phyloP scores from a whole-genome alignment of 352 stramenopile genomes.

The Globisporangium acanthophoron region DNA sequence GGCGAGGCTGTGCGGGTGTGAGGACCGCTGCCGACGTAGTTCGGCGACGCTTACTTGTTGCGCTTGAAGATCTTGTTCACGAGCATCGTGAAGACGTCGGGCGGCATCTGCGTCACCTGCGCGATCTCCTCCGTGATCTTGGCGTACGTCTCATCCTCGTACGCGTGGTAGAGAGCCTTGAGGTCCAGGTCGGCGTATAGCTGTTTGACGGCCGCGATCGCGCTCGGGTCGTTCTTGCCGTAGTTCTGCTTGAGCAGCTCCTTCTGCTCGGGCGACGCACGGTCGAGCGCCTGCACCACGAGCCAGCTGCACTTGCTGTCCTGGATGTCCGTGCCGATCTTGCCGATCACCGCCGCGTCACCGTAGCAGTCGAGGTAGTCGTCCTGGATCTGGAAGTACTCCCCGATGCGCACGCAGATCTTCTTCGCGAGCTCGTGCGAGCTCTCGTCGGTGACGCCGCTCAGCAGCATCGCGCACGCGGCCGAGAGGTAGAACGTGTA shows the following conservation, averaged over 20 bases:
- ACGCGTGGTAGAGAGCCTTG: conserved; percentile 82
- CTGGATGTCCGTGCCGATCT: conserved; percentile 98
- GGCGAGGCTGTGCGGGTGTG: not conserved
- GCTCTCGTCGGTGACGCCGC: conserved; percentile 72
- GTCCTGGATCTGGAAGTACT: conserved; percentile 99
- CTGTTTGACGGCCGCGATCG: conserved; percentile 89
- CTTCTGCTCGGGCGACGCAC: conserved; percentile 67
- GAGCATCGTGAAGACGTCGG: conserved; percentile 91
- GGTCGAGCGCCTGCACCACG: conserved; percentile 91
- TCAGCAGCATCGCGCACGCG: conserved; percentile 88
- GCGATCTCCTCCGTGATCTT: conserved; percentile 77
- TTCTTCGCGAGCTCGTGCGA: conserved; percentile 84
- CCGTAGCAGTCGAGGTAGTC: conserved; percentile 99
- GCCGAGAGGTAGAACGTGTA: conserved; percentile 99
- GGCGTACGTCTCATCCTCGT: conserved; percentile 92
- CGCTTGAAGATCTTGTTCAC: conserved; percentile 97
- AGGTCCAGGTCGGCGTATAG: conserved; percentile 94
- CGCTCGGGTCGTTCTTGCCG: conserved; percentile 71
- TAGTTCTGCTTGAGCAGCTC: conserved; percentile 91
- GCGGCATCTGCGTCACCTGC: conserved; percentile 81
- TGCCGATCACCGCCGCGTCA: conserved; percentile 90
- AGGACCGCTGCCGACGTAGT: not conserved
- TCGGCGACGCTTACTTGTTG: conserved; percentile 74
- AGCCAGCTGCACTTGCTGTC: conserved; percentile 99
- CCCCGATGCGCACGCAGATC: conserved; percentile 96